These are phyloP conservation scores for Dendrostoma leiphaemia DNA, from an alignment of 2,329 filamentous ascomycete genomes.

Conservation along the genomic window DNA sequence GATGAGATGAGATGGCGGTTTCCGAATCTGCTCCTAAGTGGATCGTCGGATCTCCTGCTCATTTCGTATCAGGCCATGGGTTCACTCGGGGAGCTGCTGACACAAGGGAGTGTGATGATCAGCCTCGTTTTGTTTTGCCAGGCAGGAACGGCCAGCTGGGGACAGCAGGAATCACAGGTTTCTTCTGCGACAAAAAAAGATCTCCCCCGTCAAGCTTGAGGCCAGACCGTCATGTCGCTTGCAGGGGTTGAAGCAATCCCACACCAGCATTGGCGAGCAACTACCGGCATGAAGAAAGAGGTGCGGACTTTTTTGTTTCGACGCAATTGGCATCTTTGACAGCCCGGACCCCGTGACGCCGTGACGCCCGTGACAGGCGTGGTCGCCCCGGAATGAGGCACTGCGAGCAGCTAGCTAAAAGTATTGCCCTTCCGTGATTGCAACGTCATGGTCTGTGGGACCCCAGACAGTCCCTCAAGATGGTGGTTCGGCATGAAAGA, in stretches of 20 bases:
- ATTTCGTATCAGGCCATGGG: conserved; percentile 7
- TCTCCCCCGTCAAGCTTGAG: no score
- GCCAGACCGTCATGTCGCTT: not conserved
- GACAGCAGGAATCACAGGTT: not conserved
- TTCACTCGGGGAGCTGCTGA: conserved; percentile 1
- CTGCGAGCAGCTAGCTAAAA: no score
- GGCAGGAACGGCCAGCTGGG: not conserved
- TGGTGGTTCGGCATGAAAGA: no score
- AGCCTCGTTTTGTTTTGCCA: not conserved
- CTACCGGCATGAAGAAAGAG: conserved; percentile 2
- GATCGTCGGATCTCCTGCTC: conserved; percentile 9
- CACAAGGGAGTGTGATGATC: not conserved
- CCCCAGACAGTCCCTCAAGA: not conserved
- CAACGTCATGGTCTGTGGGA: not conserved
- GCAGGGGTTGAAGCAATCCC: not conserved
- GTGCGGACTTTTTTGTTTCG: not conserved
- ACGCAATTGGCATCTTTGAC: not conserved
- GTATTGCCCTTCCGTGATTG: not conserved
- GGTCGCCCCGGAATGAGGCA: conserved; percentile 6
- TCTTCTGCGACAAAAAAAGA: not conserved
- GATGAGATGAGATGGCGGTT: not conserved
- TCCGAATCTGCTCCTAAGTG: conserved; percentile 9
- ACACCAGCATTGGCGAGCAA: not conserved
- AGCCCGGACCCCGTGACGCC: no score
- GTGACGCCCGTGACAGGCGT: no score